Conservation (phyloP, 192 early-diverging fungal genomes). For the Rhizoclosmatium globosum region DNA sequence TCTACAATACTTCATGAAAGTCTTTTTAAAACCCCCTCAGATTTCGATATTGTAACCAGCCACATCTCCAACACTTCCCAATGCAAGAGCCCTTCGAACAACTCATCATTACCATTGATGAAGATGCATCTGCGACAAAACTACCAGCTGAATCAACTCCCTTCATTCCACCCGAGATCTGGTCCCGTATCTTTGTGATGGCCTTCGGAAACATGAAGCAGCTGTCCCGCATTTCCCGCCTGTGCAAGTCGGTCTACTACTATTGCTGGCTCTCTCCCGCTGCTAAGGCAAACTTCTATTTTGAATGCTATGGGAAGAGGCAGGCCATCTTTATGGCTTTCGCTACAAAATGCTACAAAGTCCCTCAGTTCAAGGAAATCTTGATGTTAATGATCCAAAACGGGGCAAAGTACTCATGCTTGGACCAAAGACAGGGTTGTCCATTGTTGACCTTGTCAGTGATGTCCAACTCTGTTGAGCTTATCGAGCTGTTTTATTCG, state of each 20-base stretch:
- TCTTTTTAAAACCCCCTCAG: no score
- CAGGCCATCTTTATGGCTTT: not conserved
- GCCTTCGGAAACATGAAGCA: not conserved
- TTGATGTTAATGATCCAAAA: not conserved
- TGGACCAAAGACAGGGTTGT: not conserved
- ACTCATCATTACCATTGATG: no score
- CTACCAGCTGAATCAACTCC: no score
- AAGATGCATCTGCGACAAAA: no score
- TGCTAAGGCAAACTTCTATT: not conserved
- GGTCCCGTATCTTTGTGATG: not conserved
- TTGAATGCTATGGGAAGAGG: not conserved
- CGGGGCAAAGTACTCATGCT: not conserved
- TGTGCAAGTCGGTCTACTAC: not conserved
- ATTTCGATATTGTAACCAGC: no score
- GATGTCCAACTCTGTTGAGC: not conserved
- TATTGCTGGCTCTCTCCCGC: not conserved
- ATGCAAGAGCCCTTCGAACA: no score
- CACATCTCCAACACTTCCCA: no score
- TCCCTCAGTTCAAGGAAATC: not conserved
- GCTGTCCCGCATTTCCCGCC: not conserved
- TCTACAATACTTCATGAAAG: no score
- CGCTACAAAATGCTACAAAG: not conserved
- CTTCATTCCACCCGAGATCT: no score
- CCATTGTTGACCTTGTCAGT: not conserved
- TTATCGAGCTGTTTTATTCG: not conserved